Percentiles rank a stretch among this genome's conserved stretches.
phyloP scores from a whole-genome alignment of 2,329 filamentous ascomycete species.

The Aureobasidium sp. region DNA sequence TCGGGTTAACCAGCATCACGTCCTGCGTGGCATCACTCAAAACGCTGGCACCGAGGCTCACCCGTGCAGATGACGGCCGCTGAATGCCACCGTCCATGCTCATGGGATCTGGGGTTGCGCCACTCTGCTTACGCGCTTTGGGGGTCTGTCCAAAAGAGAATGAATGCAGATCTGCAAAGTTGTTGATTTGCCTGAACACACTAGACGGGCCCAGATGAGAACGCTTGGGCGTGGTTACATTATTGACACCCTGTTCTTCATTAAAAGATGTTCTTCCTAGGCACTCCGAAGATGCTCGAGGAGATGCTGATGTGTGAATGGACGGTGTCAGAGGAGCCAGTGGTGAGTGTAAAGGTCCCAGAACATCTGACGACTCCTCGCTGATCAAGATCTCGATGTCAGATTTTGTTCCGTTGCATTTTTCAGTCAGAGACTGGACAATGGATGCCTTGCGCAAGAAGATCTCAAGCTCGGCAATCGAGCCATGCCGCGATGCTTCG shows the following conservation, averaged over 20 bases:
- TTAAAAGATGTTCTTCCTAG: not conserved
- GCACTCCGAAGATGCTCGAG: not conserved
- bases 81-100: not conserved
- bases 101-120: not conserved
- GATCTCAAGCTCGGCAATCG: not conserved
- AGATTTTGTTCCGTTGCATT: not conserved
- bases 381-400: not conserved
- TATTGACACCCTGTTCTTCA: not conserved
- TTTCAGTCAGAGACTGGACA: not conserved
- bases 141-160: not conserved
- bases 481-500: not conserved
- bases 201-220: not conserved
- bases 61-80: not conserved
- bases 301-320: not conserved
- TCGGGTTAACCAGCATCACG: conserved; percentile 9
- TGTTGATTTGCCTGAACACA: not conserved
- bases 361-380: not conserved
- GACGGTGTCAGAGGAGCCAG: not conserved
- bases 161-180: not conserved
- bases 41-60: not conserved
- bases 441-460: not conserved
- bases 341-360: conserved; percentile 2
- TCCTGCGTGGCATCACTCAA: not conserved
- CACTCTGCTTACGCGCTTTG: not conserved
- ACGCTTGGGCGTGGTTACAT: not conserved